phyloP scores from a whole-genome alignment of 441 rosid genomes.

The Eutrema salsugineum region DNA sequence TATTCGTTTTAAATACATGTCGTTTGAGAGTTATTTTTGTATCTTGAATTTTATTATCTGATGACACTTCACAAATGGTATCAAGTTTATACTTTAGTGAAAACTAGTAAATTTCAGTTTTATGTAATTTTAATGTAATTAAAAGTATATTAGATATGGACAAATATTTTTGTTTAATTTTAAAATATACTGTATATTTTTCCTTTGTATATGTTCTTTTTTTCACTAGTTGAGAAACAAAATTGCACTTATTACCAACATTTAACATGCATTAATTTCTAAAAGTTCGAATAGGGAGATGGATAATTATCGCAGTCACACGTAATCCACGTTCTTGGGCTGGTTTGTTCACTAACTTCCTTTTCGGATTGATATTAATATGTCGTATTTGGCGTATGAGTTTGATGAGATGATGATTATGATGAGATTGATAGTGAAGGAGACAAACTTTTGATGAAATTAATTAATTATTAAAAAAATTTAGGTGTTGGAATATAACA shows the following conservation, averaged over 20 bases:
- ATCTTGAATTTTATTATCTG: too few relatives aligned
- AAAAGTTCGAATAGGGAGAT: neutral
- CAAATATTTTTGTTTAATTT: too few relatives aligned
- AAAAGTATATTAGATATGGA: too few relatives aligned
- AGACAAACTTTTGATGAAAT: neutral
- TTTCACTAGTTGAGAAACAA: neutral
- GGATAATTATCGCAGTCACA: neutral
- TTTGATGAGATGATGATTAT: slow-evolving; percentile 20
- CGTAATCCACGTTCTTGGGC: slow-evolving; percentile 3
- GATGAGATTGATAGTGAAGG: slow-evolving; percentile 17
- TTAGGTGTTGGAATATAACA: slow-evolving; percentile 24
- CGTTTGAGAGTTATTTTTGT: too few relatives aligned
- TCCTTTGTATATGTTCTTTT: neutral
- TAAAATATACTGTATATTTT: too few relatives aligned
- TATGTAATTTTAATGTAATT: too few relatives aligned
- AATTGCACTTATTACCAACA: neutral
- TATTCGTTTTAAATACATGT: neutral
- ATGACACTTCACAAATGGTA: too few relatives aligned
- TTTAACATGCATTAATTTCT: neutral
- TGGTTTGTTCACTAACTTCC: neutral
- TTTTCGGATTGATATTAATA: neutral
- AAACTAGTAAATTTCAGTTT: too few relatives aligned
- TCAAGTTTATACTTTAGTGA: too few relatives aligned
- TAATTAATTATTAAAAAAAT: neutral
- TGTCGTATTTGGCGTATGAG: neutral